phyloP scores from a whole-genome alignment of 106 monocot genomes.

The Allium sativum region DNA sequence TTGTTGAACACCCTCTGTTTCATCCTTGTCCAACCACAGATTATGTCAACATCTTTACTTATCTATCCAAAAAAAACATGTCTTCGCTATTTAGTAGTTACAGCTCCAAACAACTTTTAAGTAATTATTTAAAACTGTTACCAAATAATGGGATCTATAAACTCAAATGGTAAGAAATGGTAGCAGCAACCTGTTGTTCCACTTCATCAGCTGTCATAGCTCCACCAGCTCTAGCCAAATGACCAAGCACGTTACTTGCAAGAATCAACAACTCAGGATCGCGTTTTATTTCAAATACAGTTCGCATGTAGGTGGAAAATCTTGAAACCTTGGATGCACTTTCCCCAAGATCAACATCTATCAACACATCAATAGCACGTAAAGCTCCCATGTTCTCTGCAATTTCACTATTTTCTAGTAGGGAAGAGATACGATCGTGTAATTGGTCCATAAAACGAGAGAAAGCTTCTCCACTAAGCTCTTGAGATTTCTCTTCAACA shows the following conservation, averaged over 20 bases:
- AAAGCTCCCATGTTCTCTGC: constrained; percentile 78
- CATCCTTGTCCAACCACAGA: no score
- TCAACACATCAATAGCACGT: constrained; percentile 84
- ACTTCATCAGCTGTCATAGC: constrained; percentile 99
- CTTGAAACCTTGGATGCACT: constrained; percentile 87
- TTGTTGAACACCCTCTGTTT: no score
- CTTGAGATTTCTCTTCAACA: constrained; percentile 77
- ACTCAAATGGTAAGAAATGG: constrained; percentile 15
- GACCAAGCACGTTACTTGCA: constrained; percentile 81
- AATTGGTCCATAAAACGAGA: constrained; percentile 96
- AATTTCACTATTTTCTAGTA: constrained; percentile 71
- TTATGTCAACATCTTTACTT: no score
- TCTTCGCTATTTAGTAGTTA: no score
- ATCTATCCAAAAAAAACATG: no score
- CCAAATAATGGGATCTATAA: constrained; percentile 29
- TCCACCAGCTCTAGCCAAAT: constrained; percentile 90
- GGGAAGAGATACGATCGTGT: constrained; percentile 62
- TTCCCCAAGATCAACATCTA: constrained; percentile 73
- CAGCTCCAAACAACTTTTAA: neutral
- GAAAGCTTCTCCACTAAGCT: constrained; percentile 75
- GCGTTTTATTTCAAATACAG: constrained; percentile 78
- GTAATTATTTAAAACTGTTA: neutral
- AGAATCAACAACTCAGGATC: constrained; percentile 81
- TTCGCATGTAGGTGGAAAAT: constrained; percentile 71
- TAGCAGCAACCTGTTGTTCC: constrained; percentile 59